phyloP scores from a whole-genome alignment of 2,329 filamentous ascomycete genomes.

The Blastomyces parvus region DNA sequence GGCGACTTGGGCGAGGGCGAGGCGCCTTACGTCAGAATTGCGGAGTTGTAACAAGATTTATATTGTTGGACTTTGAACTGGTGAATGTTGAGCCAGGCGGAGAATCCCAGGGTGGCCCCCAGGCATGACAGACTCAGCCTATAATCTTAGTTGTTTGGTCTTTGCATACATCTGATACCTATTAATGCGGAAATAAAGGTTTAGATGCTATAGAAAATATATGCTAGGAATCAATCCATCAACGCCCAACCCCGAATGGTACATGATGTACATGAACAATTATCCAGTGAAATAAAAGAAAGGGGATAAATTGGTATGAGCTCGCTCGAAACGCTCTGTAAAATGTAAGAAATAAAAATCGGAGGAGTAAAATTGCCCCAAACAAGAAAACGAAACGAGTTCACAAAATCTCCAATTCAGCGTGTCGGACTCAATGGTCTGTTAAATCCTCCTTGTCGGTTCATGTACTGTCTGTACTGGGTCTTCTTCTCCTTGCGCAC shows the following conservation, averaged over 20 bases:
- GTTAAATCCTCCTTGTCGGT: constrained; percentile 43
- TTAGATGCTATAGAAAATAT: neutral
- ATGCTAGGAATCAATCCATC: neutral
- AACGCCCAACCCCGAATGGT: neutral
- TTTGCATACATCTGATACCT: too few relatives aligned
- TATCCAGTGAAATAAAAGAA: neutral
- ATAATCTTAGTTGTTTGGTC: neutral
- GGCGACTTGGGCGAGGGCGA: neutral
- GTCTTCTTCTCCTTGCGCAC: constrained; percentile 89
- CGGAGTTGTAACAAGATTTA: neutral
- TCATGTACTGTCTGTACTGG: constrained; percentile 94
- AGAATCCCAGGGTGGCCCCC: neutral
- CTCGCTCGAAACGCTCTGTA: constrained; percentile 5
- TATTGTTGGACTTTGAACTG: neutral
- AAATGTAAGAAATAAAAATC: neutral
- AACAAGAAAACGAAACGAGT: neutral
- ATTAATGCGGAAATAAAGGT: too few relatives aligned
- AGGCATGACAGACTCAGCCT: neutral
- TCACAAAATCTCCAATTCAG: constrained; percentile 15
- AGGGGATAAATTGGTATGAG: neutral
- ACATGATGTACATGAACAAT: neutral
- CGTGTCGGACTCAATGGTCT: constrained; percentile 40
- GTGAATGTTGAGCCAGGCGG: neutral
- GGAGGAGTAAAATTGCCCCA: neutral
- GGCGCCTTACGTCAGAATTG: neutral